Evolutionary conservation across 768 basidiomycete genomes (phyloP), one percentile per base, ranked within the genome.

Genomic region (Leccinellum luteum): DNA sequence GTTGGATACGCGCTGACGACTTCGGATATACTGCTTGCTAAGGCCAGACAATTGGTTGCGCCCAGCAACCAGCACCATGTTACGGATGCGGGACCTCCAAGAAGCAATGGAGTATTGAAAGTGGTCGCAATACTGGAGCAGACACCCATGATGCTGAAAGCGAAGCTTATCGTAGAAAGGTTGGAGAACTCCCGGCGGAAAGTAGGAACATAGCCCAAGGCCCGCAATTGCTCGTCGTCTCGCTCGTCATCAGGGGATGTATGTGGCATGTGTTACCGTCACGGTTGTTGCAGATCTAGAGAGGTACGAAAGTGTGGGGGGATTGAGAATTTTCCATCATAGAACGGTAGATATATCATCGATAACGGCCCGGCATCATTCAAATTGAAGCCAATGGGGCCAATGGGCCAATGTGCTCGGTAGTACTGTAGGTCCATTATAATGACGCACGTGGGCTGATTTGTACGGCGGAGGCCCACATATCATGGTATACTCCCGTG

Each of bases 101-200:
- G 65, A 52, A 75, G 64, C 21, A 75, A 60, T 12, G 74, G 75
- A 0, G 74, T 75, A 49, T 75, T 75, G 60, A 75, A 71, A 3
- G 74, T 75, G 48, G 60, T 74, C 17, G 74, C 74, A 14, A 75
- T 68, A n/a, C 72, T 72, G 9, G 75, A 74, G 51, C 70, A 74
- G 25, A 75, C 64, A 13, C 75, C 71, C 75, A 74, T 66, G 60
- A 75, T 71, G 47, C 66, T 69, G 48, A 67, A 74, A 4, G 71
- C 64, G 28, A 67, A 75, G 59, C 68, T 66, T 51, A 71, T 69
- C 49, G 74, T 74, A 8, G 70, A 66, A 17, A 77, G 64, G 45
- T 75, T 78, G 44, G 75, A 70, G 55, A 80, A 80, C 66, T 80
- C 79, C 28, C 78, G 69, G 8, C 69, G 68, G 64, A 80, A 80